phyloP scores from a whole-genome alignment of 306 rosid species.

The Astragalus membranaceus region DNA sequence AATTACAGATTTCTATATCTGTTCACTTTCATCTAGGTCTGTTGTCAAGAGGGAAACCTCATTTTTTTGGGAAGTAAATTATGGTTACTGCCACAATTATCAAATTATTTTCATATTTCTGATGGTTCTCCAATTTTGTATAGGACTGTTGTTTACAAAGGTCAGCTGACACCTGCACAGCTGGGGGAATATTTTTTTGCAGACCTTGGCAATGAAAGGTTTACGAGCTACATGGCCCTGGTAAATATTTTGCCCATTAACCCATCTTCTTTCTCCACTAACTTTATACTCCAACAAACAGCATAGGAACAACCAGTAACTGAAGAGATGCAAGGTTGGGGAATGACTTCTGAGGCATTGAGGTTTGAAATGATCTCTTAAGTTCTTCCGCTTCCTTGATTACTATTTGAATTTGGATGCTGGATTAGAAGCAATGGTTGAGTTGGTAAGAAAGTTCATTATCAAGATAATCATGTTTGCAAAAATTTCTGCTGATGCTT shows the following conservation, averaged over 20 bases:
- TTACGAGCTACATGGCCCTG: constrained; percentile 99
- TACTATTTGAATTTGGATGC: constrained; percentile 90
- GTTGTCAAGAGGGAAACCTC: constrained; percentile 5
- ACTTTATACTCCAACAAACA: constrained; percentile 94
- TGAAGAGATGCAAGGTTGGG: constrained; percentile 99
- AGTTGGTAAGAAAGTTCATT: constrained; percentile 97
- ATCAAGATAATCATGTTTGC: constrained; percentile 91
- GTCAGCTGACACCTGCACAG: constrained; percentile 90
- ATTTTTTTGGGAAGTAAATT: neutral
- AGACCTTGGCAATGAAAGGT: constrained; percentile 99
- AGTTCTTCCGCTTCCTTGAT: constrained; percentile 99
- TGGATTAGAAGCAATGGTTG: constrained; percentile 89
- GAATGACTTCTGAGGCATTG: constrained; percentile 99
- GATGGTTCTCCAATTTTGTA: constrained; percentile 13
- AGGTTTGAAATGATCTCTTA: constrained; percentile 99
- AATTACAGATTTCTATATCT: constrained; percentile 79
- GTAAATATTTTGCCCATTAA: constrained; percentile 94
- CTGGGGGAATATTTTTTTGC: constrained; percentile 83
- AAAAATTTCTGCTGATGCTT: constrained; percentile 71
- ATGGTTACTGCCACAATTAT: constrained; percentile 4
- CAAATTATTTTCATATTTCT: neutral
- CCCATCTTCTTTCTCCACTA: constrained; percentile 88
- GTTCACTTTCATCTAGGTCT: constrained; percentile 97
- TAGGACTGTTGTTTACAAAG: constrained; percentile 96
- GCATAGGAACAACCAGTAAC: constrained; percentile 96